A percentile compares a stretch with the other conserved stretches of the same genome.
phyloP scores from a whole-genome alignment of 2,329 filamentous ascomycete species.

The Penicillium sp. region DNA sequence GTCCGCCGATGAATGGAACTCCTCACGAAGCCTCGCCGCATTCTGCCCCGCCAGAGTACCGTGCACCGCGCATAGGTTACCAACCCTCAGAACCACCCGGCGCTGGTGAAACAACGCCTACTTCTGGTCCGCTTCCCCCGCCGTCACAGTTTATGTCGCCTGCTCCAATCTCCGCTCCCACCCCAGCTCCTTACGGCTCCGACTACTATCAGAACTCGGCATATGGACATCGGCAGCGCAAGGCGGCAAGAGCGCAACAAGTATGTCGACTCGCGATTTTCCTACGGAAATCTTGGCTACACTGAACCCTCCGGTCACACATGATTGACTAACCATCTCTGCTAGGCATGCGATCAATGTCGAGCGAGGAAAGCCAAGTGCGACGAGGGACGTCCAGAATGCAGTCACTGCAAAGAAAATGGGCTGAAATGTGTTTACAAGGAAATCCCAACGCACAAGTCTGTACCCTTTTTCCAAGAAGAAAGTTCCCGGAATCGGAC shows the following conservation, averaged over 20 bases:
- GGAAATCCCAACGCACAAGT: constrained; percentile 91
- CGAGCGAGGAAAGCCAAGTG: constrained; percentile 88
- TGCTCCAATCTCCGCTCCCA: constrained; percentile 30
- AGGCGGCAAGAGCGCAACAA: constrained; percentile 46
- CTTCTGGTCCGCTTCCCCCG: constrained; percentile 36
- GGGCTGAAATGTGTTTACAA: constrained; percentile 83
- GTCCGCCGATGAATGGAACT: constrained; percentile 38
- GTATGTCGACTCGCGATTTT: constrained; percentile 26
- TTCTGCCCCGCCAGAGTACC: constrained; percentile 39
- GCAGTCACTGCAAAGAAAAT: constrained; percentile 85
- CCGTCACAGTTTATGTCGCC: constrained; percentile 33
- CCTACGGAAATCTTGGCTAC: background rate
- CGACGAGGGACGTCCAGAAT: constrained; percentile 81
- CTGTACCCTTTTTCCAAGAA: constrained; percentile 40
- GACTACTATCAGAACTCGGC: constrained; percentile 37
- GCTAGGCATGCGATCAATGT: constrained; percentile 86
- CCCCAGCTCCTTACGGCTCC: constrained; percentile 37
- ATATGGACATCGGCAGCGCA: constrained; percentile 41
- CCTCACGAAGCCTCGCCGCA: constrained; percentile 37
- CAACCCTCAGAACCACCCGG: constrained; percentile 34
- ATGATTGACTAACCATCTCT: constrained; percentile 10
- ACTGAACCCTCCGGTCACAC: background rate
- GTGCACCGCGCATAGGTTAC: constrained; percentile 35
- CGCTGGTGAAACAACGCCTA: constrained; percentile 35
- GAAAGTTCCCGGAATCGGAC: background rate